phyloP scores from a whole-genome alignment of 2,329 filamentous ascomycete genomes.

The Aspergillus flavus region DNA sequence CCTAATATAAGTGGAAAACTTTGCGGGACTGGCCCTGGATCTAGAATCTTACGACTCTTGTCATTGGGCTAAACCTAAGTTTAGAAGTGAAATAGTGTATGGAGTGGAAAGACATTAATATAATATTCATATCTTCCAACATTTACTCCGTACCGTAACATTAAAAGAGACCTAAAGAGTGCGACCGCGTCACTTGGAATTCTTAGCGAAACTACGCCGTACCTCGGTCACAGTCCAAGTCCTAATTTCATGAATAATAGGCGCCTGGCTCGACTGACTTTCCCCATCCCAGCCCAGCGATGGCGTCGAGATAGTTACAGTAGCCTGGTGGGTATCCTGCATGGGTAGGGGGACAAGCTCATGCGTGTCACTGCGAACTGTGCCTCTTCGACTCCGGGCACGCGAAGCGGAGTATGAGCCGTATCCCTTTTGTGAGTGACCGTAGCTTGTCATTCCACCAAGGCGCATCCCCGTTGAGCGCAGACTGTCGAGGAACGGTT shows the following conservation, averaged over 20 bases:
- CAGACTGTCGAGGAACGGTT: conserved; percentile 33
- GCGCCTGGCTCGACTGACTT: conserved; percentile 29
- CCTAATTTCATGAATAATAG: conserved; percentile 31
- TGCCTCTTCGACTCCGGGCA: conserved; percentile 1
- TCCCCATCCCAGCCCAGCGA: conserved; percentile 24
- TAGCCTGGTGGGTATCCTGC: conserved; percentile 15
- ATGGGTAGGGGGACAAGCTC: conserved; percentile 17
- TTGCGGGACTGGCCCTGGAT: background rate
- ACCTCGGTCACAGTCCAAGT: conserved; percentile 28
- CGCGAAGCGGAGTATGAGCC: conserved; percentile 15
- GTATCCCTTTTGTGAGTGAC: conserved; percentile 20
- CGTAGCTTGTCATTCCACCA: conserved; percentile 19
- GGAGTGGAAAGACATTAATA: background rate
- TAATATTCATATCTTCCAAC: background rate
- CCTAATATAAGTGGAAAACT: background rate
- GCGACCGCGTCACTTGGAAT: background rate
- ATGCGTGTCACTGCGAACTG: conserved; percentile 17
- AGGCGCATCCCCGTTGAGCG: conserved; percentile 33
- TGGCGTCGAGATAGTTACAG: conserved; percentile 17
- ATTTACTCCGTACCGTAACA: background rate
- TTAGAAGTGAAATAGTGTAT: background rate
- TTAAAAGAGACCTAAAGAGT: background rate
- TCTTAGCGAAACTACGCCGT: conserved; percentile 3
- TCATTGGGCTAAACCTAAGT: background rate
- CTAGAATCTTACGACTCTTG: background rate